A percentile compares a stretch with the other conserved stretches of the same genome.
These are phyloP conservation scores for Colletotrichum salicis DNA, from an alignment of 2,329 filamentous ascomycete genomes.

Conservation along the genomic window DNA sequence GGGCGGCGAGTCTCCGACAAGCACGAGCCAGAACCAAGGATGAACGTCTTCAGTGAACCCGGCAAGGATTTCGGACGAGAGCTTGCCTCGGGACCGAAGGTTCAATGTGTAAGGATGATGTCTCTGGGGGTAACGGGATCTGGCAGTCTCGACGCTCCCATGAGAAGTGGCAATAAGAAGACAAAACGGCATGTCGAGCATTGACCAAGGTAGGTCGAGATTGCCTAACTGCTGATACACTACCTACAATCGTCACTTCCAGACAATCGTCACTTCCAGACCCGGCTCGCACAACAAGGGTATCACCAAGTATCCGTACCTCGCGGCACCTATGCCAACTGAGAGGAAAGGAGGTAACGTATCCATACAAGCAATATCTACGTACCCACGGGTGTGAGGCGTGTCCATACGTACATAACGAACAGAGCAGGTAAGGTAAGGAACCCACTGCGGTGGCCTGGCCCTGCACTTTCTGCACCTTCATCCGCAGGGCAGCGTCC, in stretches of 20 bases:
- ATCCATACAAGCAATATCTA: background rate
- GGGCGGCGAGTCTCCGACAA: slow-evolving; percentile 26
- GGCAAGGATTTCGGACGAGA: slow-evolving; percentile 22
- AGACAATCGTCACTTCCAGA: no score
- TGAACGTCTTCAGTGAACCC: background rate
- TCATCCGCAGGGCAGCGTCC: slow-evolving; percentile 3
- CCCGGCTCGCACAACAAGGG: no score
- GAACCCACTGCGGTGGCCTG: background rate
- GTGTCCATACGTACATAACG: background rate
- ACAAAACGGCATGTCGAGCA: background rate
- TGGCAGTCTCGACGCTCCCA: background rate
- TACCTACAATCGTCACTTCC: no score
- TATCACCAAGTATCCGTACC: no score
- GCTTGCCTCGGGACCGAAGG: slow-evolving; percentile 22
- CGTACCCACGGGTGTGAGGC: background rate
- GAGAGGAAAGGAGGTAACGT: background rate
- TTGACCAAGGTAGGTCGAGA: background rate
- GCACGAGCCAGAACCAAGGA: background rate
- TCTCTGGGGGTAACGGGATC: background rate
- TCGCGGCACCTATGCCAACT: background rate
- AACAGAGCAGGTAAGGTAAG: background rate
- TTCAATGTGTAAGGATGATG: background rate
- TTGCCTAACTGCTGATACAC: background rate
- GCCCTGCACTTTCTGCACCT: slow-evolving; percentile 6
- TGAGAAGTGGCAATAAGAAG: background rate